Conservation (phyloP, 352 stramenopile species). For the Phytopythium cucurbitacearum region DNA sequence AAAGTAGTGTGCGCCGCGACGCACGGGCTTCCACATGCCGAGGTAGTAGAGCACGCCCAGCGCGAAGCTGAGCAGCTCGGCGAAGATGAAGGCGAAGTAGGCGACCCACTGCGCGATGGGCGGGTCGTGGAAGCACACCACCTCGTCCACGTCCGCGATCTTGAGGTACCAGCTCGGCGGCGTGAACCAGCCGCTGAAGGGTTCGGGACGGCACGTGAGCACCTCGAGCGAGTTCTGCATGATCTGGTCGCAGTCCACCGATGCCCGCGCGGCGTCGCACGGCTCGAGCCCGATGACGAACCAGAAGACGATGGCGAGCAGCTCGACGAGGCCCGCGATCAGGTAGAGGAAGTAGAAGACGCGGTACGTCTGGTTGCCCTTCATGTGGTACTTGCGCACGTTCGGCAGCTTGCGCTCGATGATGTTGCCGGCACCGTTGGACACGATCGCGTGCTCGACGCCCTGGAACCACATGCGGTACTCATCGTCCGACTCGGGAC, state of each 20-base stretch:
- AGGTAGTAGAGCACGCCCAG: slow-evolving; percentile 82
- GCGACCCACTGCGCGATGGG: slow-evolving; percentile 78
- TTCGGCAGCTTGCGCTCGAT: slow-evolving; percentile 85
- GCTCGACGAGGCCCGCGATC: slow-evolving; percentile 60
- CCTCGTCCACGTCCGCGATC: slow-evolving; percentile 58
- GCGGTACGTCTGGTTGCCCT: slow-evolving; percentile 77
- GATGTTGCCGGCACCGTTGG: slow-evolving; percentile 74
- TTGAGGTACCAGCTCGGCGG: slow-evolving; percentile 70
- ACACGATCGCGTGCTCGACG: slow-evolving; percentile 72
- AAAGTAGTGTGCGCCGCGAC: slow-evolving; percentile 84
- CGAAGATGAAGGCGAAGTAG: slow-evolving; percentile 73
- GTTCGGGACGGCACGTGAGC: slow-evolving; percentile 34
- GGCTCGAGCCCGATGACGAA: slow-evolving; percentile 77
- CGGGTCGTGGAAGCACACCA: slow-evolving; percentile 73
- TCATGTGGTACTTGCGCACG: slow-evolving; percentile 88
- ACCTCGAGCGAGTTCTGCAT: slow-evolving; percentile 45
- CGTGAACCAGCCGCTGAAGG: slow-evolving; percentile 66
- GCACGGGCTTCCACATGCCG: slow-evolving; percentile 86
- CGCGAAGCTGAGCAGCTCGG: slow-evolving; percentile 65
- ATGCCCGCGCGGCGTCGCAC: slow-evolving; percentile 51
- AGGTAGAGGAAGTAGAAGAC: slow-evolving; percentile 81
- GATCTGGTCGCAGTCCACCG: slow-evolving; percentile 62
- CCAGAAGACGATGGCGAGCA: slow-evolving; percentile 74
- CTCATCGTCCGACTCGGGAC: slow-evolving; percentile 81
- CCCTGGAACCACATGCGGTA: slow-evolving; percentile 87